A percentile compares a stretch with the other conserved stretches of the same genome.
Evolutionary conservation across 1,284 basidiomycete species (phyloP).

Genomic region (Cutaneotrichosporon dermatis): DNA sequence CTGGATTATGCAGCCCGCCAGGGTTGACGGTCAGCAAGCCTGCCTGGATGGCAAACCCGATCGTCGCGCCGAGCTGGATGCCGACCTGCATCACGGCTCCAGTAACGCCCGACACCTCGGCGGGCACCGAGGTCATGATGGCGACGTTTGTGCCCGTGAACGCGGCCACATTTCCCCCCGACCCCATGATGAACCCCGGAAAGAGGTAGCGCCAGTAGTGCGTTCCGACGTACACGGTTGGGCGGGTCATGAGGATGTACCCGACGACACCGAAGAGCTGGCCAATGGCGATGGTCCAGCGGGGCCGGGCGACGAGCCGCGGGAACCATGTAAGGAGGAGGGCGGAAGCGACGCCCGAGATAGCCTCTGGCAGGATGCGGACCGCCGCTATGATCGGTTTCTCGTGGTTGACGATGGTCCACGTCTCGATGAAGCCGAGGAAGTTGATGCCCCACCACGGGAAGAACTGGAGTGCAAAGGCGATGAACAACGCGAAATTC

Average conservation of each 20-base stretch:
- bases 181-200: constrained; percentile 33
- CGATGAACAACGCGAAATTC: constrained; percentile 40
- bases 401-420: constrained; percentile 20
- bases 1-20: constrained; percentile 31
- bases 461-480: constrained; percentile 36
- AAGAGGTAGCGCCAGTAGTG: constrained; percentile 42
- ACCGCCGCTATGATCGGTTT: constrained; percentile 29
- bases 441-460: constrained; percentile 37
- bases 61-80: constrained; percentile 38
- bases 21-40: constrained; percentile 39
- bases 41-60: constrained; percentile 41
- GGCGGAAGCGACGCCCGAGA: constrained; percentile 12
- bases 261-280: constrained; percentile 23
- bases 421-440: constrained; percentile 25
- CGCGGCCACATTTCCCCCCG: constrained; percentile 23
- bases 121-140: constrained; percentile 37
- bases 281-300: constrained; percentile 27
- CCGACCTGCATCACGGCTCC: constrained; percentile 43
- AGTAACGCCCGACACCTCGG: constrained; percentile 39
- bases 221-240: not conserved
- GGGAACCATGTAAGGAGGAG: constrained; percentile 15
- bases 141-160: constrained; percentile 30
- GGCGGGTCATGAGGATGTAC: constrained; percentile 30
- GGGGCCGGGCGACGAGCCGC: constrained; percentile 22
- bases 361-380: constrained; percentile 29